Base-by-base conservation (phyloP, 805 yeast genomes). In the Wickerhamomyces canadensis region DNA sequence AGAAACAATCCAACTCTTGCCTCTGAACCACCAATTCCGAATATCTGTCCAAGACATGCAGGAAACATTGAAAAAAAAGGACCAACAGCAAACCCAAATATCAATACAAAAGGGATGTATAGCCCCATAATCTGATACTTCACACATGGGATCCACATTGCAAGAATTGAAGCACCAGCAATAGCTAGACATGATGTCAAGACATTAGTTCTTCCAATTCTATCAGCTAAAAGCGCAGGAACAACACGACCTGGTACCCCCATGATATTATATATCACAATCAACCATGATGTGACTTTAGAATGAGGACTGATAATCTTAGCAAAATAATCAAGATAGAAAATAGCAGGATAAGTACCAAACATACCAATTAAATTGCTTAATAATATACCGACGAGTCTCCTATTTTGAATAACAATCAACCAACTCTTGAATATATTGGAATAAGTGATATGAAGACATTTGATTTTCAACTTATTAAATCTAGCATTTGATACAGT, bases 171-270 rank as follows among this genome's bases (percentile, higher is more conserved):
- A 1, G 31, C 18, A 9, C 47, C 44, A 17, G 40, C 36, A 13
- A 32, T 19, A 10, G 35, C 13, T 1, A 49, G 30, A 19, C 44
- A 48, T 2, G 27, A 19, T n/a, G 42, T 18, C n/a, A 51, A 19
- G 4, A 47, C 38, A 34, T 51, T 48, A 4, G 37, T 35, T 18
- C 55, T 37, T 2, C 55, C 55, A 18, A 51, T 31, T 14, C 40
- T 37, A 27, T 51, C 55, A 31, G 53, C 41, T 6, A 40, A 13
- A 4, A 45, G 33, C 3, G 51, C 53, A 4, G 55, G 55, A n/a
- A 51, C 5, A 2, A 51, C 39, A 27, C 55, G 38, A 5, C 55
- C 55, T 6, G 55, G 55, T 5, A 42, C 41, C n/a, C 55, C 55
- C 33, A 48, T 31, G 9, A 44, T 37, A 33, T 44, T 49, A 37